Percentiles rank a stretch among this genome's conserved stretches.
Evolutionary conservation across 1,139 yeast species (phyloP).

Genomic region (Pneumocystis wakefieldiae): DNA sequence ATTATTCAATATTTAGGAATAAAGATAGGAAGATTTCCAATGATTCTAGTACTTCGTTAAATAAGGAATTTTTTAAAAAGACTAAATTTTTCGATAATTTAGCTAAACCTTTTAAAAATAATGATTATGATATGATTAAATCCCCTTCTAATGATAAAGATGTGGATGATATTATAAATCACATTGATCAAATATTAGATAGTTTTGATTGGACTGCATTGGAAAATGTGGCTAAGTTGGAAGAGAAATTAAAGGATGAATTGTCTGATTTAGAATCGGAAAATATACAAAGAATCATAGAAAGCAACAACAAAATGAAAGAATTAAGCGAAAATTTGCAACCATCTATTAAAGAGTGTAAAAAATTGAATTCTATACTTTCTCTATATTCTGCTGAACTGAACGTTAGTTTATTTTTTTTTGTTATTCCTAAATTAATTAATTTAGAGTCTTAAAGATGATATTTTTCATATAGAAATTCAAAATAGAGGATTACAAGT

Average conservation of each 20-base stretch:
- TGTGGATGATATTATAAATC: neutral
- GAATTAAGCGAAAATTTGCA: conserved; percentile 32
- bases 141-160: neutral
- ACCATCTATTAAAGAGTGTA: conserved; percentile 38
- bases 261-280: conserved; percentile 42
- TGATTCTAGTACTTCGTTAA: neutral
- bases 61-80: neutral
- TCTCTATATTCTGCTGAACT: conserved; percentile 45
- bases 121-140: neutral
- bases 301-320: conserved; percentile 30
- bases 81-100: neutral
- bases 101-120: neutral
- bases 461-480: conserved; percentile 54
- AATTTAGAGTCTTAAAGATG: conserved; percentile 38
- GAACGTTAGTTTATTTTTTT: conserved; percentile 18
- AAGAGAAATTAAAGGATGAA: conserved; percentile 42
- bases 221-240: conserved; percentile 45
- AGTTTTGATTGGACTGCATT: conserved; percentile 59
- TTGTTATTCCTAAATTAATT: neutral
- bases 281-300: conserved; percentile 35
- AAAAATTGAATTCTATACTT: conserved; percentile 41
- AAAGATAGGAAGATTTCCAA: neutral
- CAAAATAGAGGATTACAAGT: conserved; percentile 77
- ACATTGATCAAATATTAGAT: conserved; percentile 27
- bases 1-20: neutral